Evolutionary conservation across 352 stramenopile genomes (phyloP).

Genomic region (Pythium periplocum): DNA sequence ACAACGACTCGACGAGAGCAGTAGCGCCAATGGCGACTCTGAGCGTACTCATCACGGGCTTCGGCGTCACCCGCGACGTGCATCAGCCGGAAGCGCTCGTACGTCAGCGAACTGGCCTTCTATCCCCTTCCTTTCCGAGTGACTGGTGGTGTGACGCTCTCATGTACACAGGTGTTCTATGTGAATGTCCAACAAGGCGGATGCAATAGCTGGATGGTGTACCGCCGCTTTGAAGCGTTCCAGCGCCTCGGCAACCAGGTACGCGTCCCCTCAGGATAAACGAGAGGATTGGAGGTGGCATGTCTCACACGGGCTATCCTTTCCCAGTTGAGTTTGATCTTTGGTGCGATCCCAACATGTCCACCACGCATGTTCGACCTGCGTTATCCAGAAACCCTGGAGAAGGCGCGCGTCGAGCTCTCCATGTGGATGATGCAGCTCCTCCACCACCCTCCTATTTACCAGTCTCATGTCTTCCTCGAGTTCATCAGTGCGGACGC

Average conservation of each 20-base stretch:
- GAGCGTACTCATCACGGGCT: constrained; percentile 71
- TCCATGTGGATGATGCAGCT: constrained; percentile 82
- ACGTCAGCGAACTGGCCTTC: constrained; percentile 6
- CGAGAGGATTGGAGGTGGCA: not conserved
- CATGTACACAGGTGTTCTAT: constrained; percentile 52
- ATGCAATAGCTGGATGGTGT: constrained; percentile 64
- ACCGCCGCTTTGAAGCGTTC: constrained; percentile 71
- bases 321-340: constrained; percentile 54
- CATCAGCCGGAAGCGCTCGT: constrained; percentile 48
- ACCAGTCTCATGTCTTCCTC: constrained; percentile 77
- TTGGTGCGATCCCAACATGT: constrained; percentile 53
- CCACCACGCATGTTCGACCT: constrained; percentile 51
- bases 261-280: not conserved
- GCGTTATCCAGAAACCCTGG: constrained; percentile 58
- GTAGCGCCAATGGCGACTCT: constrained; percentile 46
- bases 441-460: constrained; percentile 71
- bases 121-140: not conserved
- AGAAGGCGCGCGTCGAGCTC: constrained; percentile 68
- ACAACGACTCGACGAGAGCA: not conserved
- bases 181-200: constrained; percentile 72
- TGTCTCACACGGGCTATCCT: not conserved
- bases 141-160: constrained; percentile 1
- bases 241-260: constrained; percentile 64
- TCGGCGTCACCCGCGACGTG: constrained; percentile 51
- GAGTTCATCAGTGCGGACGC: constrained; percentile 78